Base-by-base conservation (phyloP, 2,329 filamentous ascomycete genomes). In the Ceratocystis albifundus region DNA sequence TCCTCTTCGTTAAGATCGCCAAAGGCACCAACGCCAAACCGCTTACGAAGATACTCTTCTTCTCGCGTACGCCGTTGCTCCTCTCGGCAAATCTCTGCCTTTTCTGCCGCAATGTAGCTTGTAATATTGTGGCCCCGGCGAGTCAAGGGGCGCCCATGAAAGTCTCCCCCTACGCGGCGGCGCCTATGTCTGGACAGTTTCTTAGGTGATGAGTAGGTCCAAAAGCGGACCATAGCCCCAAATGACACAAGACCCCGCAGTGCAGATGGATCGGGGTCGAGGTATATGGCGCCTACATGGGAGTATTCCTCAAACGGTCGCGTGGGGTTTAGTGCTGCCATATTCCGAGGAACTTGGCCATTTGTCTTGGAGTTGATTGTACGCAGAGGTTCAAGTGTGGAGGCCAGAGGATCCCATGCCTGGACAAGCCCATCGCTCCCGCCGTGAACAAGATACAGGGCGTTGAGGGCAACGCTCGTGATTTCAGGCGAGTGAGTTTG, bases 381-480 rank as follows among this genome's bases (percentile, higher is more conserved):
- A 48, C 91, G 85, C 64, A 97, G 82, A 0, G 94, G 90, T 22
- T 87, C 85, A 20, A 81, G 76, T 0, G 82, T 88, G 1, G 93
- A 97, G 0, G 87, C 90, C 61, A 99, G 79, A n/a, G 89, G 89
- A 77, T 99, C 94, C 94, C 94, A 99, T 4, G 91, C 89, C 74
- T 97, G 94, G 3, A 96, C 93, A 2, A 97, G 82, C 0, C 94
- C 93, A 75, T 99, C 94, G 70, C 89, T 96, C 30, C 94, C 94
- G 62, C 94, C 94, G 74, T 96, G 90, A 5, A 97, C 88, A 17
- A 99, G 77, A 73, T 96, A 95, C 17, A 99, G 79, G 1, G 90
- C 88, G 0, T 91, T 90, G 61, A 96, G 75, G 4, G 88, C 94
- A 17, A 99, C 76, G 68, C 86, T 90, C 0, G 91, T 89, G 20